Conservation (phyloP, 345 rosid species). For the Lepidium sativum region DNA sequence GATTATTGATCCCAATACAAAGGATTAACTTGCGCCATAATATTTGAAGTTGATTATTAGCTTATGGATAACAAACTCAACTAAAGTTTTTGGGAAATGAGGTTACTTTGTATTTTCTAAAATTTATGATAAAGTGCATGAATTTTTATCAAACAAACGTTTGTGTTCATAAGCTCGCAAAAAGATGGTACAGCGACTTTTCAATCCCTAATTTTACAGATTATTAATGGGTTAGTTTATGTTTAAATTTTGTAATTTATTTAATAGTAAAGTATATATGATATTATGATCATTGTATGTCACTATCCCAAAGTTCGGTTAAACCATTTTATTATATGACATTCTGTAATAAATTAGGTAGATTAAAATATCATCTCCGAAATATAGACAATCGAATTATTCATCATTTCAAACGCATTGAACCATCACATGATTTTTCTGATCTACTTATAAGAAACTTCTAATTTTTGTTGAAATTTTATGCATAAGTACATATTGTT, state of each 20-base stretch:
- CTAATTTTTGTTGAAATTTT: too few species aligned
- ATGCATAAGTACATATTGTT: too few species aligned
- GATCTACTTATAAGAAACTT: too few species aligned
- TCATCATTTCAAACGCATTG: too few species aligned
- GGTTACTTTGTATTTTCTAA: neutral
- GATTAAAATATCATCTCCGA: neutral
- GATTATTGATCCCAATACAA: conserved; percentile 19
- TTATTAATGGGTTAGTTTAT: neutral
- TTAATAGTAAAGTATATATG: neutral
- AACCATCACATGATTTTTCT: too few species aligned
- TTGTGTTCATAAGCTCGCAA: conserved; percentile 11
- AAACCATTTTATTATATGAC: neutral
- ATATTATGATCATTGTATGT: neutral
- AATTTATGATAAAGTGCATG: neutral
- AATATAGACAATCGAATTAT: too few species aligned
- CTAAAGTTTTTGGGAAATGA: conserved; percentile 1
- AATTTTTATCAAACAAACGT: conserved; percentile 3
- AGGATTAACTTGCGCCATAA: neutral
- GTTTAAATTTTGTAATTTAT: neutral
- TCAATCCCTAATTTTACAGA: neutral
- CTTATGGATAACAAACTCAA: neutral
- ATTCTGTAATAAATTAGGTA: neutral
- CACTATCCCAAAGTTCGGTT: conserved; percentile 8
- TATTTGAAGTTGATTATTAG: neutral
- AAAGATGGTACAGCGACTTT: conserved; percentile 9